These are phyloP conservation scores for Pezicula radicicola DNA, from an alignment of 2,329 filamentous ascomycete genomes.

Conservation along the genomic window DNA sequence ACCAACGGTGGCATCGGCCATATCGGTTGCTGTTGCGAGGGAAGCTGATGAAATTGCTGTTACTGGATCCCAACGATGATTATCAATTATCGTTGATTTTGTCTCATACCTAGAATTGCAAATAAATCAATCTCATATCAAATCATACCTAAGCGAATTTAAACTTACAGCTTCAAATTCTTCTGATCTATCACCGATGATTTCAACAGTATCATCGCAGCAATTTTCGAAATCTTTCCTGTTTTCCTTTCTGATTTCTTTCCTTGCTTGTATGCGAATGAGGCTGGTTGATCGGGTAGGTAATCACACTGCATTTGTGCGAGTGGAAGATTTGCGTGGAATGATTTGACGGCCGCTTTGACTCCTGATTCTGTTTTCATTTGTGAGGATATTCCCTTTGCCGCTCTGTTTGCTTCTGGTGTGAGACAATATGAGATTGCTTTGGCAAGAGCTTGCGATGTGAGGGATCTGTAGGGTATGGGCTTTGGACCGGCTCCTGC, in stretches of 20 bases:
- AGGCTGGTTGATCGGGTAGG: constrained; percentile 47
- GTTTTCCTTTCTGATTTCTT: constrained; percentile 24
- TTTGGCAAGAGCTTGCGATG: constrained; percentile 56
- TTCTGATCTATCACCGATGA: constrained; percentile 11
- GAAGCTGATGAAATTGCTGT: constrained; percentile 9
- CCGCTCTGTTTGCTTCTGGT: constrained; percentile 52
- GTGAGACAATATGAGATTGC: constrained; percentile 60
- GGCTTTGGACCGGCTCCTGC: constrained; percentile 69
- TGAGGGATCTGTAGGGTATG: constrained; percentile 65
- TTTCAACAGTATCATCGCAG: constrained; percentile 10
- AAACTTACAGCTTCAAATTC: constrained; percentile 17
- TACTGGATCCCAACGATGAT: constrained; percentile 22
- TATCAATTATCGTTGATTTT: constrained; percentile 22
- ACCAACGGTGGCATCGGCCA: constrained; percentile 5
- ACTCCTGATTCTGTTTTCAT: constrained; percentile 64
- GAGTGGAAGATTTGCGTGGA: constrained; percentile 64
- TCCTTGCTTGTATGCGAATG: constrained; percentile 20
- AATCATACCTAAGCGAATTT: constrained; percentile 39
- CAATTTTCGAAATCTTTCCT: constrained; percentile 9
- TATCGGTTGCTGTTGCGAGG: constrained; percentile 4
- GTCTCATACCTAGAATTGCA: constrained; percentile 42
- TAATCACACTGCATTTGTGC: constrained; percentile 64
- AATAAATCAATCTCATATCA: constrained; percentile 40
- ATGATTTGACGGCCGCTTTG: constrained; percentile 58
- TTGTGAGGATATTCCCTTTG: constrained; percentile 44